Conservation (phyloP, 1,284 basidiomycete genomes). For the Inonotus hispidus region DNA sequence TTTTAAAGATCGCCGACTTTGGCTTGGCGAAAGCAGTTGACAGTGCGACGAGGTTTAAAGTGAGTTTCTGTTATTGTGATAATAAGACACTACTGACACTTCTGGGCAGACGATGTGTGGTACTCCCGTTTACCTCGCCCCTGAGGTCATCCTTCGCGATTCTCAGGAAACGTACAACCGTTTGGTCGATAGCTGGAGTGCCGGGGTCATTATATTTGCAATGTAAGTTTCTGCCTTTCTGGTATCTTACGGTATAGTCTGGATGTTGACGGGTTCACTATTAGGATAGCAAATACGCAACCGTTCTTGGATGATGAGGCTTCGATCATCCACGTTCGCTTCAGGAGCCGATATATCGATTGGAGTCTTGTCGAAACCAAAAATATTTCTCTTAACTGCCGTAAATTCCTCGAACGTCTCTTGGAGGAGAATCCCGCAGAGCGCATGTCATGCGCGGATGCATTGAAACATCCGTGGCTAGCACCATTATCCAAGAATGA, state of each 20-base stretch:
- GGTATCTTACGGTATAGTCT: not conserved
- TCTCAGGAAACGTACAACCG: conserved; percentile 69
- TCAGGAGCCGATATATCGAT: conserved; percentile 54
- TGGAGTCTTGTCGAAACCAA: conserved; percentile 45
- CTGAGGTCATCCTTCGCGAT: conserved; percentile 79
- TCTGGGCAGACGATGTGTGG: conserved; percentile 75
- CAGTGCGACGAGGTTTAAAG: conserved; percentile 63
- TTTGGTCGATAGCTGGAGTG: conserved; percentile 89
- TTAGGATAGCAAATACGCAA: conserved; percentile 62
- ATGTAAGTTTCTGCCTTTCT: conserved; percentile 46
- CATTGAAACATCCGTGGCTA: conserved; percentile 67
- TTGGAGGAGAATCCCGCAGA: conserved; percentile 45
- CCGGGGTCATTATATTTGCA: conserved; percentile 86
- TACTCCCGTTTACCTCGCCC: conserved; percentile 79
- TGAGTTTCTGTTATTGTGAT: conserved; percentile 28
- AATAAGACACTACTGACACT: conserved; percentile 11
- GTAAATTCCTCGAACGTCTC: conserved; percentile 43
- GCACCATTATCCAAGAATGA: not conserved
- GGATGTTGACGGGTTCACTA: not conserved
- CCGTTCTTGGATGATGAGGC: conserved; percentile 69
- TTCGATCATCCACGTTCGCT: conserved; percentile 48
- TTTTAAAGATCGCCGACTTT: conserved; percentile 87
- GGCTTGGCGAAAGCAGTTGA: conserved; percentile 88
- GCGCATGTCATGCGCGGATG: conserved; percentile 55
- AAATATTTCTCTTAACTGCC: conserved; percentile 35